These are phyloP conservation scores for Euphorbia tirucalli DNA, from an alignment of 345 rosid genomes.

Conservation along the genomic window DNA sequence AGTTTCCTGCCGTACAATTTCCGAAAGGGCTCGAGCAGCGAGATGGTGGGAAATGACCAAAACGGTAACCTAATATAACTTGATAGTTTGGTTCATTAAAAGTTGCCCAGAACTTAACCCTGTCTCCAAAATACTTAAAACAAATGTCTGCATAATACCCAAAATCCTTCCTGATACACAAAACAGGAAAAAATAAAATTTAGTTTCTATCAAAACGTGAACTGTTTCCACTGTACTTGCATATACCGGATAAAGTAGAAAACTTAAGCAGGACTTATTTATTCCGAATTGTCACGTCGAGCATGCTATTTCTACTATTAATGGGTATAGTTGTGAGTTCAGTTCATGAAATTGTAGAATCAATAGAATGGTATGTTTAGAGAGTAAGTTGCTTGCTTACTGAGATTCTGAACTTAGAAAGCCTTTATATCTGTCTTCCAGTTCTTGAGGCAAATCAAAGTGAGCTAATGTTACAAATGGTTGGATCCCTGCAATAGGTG, in stretches of 20 bases:
- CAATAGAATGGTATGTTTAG: background rate
- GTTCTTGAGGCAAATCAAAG: constrained; percentile 25
- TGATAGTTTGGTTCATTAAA: constrained; percentile 26
- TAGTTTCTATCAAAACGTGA: background rate
- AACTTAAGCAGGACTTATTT: too few species aligned
- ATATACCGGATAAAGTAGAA: too few species aligned
- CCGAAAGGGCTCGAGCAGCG: constrained; percentile 25
- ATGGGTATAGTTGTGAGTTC: too few species aligned
- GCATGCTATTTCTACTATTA: too few species aligned
- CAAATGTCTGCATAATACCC: constrained; percentile 22
- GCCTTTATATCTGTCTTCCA: constrained; percentile 19
- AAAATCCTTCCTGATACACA: constrained; percentile 21
- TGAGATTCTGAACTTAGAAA: constrained; percentile 22
- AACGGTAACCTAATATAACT: constrained; percentile 13
- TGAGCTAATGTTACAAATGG: constrained; percentile 21
- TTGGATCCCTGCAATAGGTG: constrained; percentile 9
- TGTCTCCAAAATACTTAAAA: constrained; percentile 22
- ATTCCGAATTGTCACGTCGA: too few species aligned
- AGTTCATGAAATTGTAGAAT: too few species aligned
- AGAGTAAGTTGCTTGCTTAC: constrained; percentile 5
- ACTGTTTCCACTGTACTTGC: too few species aligned
- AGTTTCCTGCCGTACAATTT: constrained; percentile 17
- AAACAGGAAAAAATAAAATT: background rate
- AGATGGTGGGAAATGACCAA: constrained; percentile 18
- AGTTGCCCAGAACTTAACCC: constrained; percentile 27